A percentile compares a stretch with the other conserved stretches of the same genome.
Conservation (phyloP, 148 eudicot genomes). For the Rheum nobile region DNA sequence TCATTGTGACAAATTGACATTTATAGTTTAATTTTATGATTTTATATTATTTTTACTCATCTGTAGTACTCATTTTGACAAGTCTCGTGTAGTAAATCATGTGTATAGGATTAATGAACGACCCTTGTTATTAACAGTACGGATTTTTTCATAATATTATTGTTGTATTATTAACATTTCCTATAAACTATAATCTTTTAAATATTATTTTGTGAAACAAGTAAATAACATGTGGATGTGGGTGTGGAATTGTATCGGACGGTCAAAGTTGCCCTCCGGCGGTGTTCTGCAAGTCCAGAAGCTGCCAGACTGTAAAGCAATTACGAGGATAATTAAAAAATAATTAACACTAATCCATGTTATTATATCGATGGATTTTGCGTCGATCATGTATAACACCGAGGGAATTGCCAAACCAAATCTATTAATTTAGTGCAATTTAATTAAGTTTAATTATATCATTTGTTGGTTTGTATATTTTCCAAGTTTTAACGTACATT, state of each 20-base stretch:
- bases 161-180: too few species aligned
- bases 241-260: background rate
- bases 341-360: background rate
- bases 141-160: too few species aligned
- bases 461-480: background rate
- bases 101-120: too few species aligned
- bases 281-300: background rate
- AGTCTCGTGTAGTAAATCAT: background rate
- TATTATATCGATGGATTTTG: background rate
- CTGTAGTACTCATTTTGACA: background rate
- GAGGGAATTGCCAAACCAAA: background rate
- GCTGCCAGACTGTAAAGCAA: background rate
- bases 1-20: too few species aligned
- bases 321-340: constrained; percentile 4
- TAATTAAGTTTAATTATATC: background rate
- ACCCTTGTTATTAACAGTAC: too few species aligned
- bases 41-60: background rate
- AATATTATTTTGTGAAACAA: too few species aligned
- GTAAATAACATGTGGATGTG: background rate
- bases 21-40: too few species aligned
- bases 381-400: background rate
- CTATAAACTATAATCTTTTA: too few species aligned
- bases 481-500: background rate
- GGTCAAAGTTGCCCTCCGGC: background rate
- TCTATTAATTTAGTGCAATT: background rate